These are phyloP conservation scores for Cystobasidiaceae sp. DNA, from an alignment of 1,284 basidiomycete genomes.

Conservation along the genomic window DNA sequence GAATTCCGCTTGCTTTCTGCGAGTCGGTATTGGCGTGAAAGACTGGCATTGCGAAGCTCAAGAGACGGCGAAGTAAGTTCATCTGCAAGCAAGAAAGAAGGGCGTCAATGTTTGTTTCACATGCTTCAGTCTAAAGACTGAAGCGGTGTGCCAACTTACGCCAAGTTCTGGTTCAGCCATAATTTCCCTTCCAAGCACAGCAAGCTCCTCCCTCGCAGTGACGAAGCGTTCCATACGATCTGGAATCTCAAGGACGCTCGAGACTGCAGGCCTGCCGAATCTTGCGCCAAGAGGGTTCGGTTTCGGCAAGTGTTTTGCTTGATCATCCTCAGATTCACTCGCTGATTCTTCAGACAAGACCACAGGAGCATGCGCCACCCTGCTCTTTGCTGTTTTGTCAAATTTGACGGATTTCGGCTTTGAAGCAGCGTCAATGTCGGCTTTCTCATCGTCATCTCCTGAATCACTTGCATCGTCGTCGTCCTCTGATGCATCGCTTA, in stretches of 20 bases:
- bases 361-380: not conserved
- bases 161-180: conserved; percentile 40
- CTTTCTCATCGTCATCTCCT: not conserved
- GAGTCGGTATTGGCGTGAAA: conserved; percentile 58
- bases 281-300: conserved; percentile 39
- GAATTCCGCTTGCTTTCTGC: conserved; percentile 54
- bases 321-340: conserved; percentile 15
- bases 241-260: conserved; percentile 80
- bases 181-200: conserved; percentile 49
- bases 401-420: no score
- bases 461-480: conserved; percentile 5
- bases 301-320: conserved; percentile 11
- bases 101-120: conserved; percentile 38
- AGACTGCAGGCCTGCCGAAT: conserved; percentile 56
- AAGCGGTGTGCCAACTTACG: conserved; percentile 78
- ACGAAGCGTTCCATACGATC: conserved; percentile 57
- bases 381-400: conserved; percentile 31
- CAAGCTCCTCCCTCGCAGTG: conserved; percentile 61
- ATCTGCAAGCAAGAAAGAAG: conserved; percentile 56
- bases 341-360: not conserved
- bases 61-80: conserved; percentile 74
- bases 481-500: not conserved
- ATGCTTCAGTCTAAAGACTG: conserved; percentile 68
- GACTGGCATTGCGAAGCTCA: conserved; percentile 70
- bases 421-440: no score